These are phyloP conservation scores for Kodamaea fukazawae DNA, from an alignment of 805 yeast genomes.

Conservation along the genomic window DNA sequence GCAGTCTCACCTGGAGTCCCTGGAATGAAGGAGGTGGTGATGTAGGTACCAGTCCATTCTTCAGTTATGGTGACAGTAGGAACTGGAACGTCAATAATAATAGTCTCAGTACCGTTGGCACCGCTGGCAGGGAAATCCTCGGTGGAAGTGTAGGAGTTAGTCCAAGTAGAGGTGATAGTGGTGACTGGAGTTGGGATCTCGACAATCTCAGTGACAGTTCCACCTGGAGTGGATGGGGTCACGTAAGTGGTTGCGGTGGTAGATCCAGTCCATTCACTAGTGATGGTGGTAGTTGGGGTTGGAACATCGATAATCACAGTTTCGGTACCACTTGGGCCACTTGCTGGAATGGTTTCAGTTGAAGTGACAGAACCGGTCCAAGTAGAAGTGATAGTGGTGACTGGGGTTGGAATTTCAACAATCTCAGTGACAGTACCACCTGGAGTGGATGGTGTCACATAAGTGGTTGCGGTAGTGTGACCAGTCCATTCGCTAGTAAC, in stretches of 20 bases:
- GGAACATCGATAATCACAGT: slow-evolving; percentile 11
- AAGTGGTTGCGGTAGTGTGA: not conserved
- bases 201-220: no score
- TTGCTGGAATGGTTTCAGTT: slow-evolving; percentile 11
- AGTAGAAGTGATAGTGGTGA: slow-evolving; percentile 11
- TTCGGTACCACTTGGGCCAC: slow-evolving; percentile 4
- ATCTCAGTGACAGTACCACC: slow-evolving; percentile 13
- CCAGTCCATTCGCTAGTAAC: slow-evolving; percentile 8
- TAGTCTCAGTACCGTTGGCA: no score
- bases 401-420: slow-evolving; percentile 12
- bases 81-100: no score
- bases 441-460: not conserved
- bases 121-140: no score
- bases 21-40: no score
- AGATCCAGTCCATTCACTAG: slow-evolving; percentile 13
- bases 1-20: slow-evolving; percentile 10
- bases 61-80: no score
- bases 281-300: slow-evolving; percentile 8
- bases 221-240: no score
- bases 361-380: slow-evolving; percentile 12
- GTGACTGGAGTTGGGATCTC: no score
- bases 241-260: slow-evolving; percentile 5
- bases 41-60: no score
- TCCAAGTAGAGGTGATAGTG: no score
- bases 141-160: no score